Conservation (phyloP, 768 basidiomycete genomes). For the Daedaleopsis sinensis region DNA sequence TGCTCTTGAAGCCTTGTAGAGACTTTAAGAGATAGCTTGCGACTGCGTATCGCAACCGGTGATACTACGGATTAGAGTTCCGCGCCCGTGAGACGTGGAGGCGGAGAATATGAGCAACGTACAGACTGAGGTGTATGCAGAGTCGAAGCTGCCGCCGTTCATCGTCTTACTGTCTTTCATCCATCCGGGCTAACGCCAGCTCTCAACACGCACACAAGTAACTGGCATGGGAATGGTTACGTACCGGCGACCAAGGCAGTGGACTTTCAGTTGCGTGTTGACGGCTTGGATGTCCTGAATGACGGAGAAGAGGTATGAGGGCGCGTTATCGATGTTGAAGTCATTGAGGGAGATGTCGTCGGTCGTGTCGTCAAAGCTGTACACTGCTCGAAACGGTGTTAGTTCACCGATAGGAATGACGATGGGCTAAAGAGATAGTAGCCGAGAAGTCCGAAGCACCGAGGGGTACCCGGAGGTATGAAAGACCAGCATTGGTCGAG, state of each 20-base stretch:
- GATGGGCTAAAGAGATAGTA: too few species aligned
- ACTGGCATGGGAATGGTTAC: conserved; percentile 20
- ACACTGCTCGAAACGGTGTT: too few species aligned
- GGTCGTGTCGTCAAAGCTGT: conserved; percentile 65
- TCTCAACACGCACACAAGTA: too few species aligned
- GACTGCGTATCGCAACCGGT: conserved; percentile 43
- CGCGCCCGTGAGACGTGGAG: background rate
- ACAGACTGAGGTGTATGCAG: conserved; percentile 53
- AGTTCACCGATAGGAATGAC: too few species aligned
- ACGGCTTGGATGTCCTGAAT: conserved; percentile 65
- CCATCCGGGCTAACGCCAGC: conserved; percentile 66
- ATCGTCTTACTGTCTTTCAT: conserved; percentile 71
- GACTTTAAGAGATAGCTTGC: conserved; percentile 74
- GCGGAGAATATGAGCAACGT: conserved; percentile 25
- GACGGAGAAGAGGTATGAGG: conserved; percentile 63
- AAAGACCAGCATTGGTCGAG: conserved; percentile 64
- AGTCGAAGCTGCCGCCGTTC: conserved; percentile 63
- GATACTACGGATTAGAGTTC: background rate
- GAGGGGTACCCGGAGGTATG: conserved; percentile 68
- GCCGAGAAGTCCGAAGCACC: conserved; percentile 79
- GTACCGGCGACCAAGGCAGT: conserved; percentile 80
- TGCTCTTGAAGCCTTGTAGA: conserved; percentile 63
- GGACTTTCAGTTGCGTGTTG: conserved; percentile 55
- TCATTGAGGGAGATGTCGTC: conserved; percentile 60
- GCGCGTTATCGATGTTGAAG: conserved; percentile 61